These are phyloP conservation scores for Nitzschia sp. DNA, from an alignment of 108 stramenopile species.

Conservation along the genomic window DNA sequence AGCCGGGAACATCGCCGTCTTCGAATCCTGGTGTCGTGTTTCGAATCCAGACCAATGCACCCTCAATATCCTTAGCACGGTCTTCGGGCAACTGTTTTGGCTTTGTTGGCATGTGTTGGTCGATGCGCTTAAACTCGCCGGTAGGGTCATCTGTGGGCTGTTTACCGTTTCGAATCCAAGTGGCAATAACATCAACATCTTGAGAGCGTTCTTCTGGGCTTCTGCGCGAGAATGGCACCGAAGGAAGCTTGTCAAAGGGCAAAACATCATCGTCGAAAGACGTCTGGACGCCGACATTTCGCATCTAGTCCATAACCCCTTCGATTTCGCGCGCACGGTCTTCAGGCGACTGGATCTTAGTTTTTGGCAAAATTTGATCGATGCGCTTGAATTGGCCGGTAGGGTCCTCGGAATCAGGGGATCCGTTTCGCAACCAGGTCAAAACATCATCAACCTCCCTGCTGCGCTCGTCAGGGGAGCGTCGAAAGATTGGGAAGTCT, in stretches of 20 bases:
- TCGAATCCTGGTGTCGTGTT: not conserved
- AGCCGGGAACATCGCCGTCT: slow-evolving; percentile 14
- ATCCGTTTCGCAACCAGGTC: slow-evolving; percentile 29
- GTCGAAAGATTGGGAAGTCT: not conserved
- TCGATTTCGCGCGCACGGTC: slow-evolving; percentile 31
- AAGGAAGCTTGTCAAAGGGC: slow-evolving; percentile 26
- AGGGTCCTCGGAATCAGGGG: slow-evolving; percentile 4
- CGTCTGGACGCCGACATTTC: slow-evolving; percentile 19
- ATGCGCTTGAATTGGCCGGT: slow-evolving; percentile 17
- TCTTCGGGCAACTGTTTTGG: slow-evolving; percentile 8
- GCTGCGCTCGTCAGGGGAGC: slow-evolving; percentile 19
- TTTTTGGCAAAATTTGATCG: slow-evolving; percentile 26
- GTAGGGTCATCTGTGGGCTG: slow-evolving; percentile 9
- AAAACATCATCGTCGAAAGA: slow-evolving; percentile 2
- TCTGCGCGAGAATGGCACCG: slow-evolving; percentile 14
- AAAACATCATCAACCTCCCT: slow-evolving; percentile 21
- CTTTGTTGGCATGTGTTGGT: slow-evolving; percentile 19
- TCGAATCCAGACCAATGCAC: slow-evolving; percentile 29
- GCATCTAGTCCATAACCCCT: slow-evolving; percentile 39
- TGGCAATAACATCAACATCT: slow-evolving; percentile 18
- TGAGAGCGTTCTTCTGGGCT: slow-evolving; percentile 23
- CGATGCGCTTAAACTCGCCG: slow-evolving; percentile 18
- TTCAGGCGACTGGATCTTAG: not conserved
- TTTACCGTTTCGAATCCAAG: slow-evolving; percentile 27
- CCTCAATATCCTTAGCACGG: slow-evolving; percentile 41